Evolutionary conservation across 139 green algal species (phyloP), one percentile per base, ranked within the genome.

Genomic region (Mychonastes homosphaera): DNA sequence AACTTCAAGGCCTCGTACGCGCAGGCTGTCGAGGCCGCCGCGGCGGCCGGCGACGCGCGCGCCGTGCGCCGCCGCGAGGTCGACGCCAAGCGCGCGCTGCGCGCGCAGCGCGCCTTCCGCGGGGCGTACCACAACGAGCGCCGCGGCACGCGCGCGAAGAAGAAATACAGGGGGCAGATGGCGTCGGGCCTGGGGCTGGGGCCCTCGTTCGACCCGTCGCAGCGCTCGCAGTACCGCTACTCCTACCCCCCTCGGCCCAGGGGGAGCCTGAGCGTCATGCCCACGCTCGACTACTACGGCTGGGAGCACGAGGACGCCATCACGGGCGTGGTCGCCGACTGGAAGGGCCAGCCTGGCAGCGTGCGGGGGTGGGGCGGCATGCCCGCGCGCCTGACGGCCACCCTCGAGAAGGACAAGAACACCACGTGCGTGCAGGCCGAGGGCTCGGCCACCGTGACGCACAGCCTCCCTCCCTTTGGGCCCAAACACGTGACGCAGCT

Each of bases 331-430:
- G 70, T 78, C 19, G 60, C 61, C 1, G 64, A 78, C 43, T 73
- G 56, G 15, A 27, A 34, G 2, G 63, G 45, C 1, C 69, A 76
- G 63, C 51, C 58, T 2, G 57, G 57, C 51, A 70, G 67, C 62
- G 59, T 29, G 27, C 29, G 74, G 29, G 75, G 75, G 41, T 82
- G 67, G 67, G 75, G 75, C 24, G 75, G 75, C 15, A 18, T 78
- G 16, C 75, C 75, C 1, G 24, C 78, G 7, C 69, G 78, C 48
- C 19, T 78, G 15, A 73, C 71, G 6, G 35, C 74, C 35, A 71
- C 66, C 10, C 21, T 76, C 16, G 75, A 82, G 60, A 82, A 82
- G 67, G 75, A 82, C 64, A 82, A 82, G 67, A 68, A 49, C 13
- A 72, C 40, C 40, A 59, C 55, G 19, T 82, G 75, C 56, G 49